Base-by-base conservation (phyloP, 345 rosid genomes). In the Pistacia integerrima region DNA sequence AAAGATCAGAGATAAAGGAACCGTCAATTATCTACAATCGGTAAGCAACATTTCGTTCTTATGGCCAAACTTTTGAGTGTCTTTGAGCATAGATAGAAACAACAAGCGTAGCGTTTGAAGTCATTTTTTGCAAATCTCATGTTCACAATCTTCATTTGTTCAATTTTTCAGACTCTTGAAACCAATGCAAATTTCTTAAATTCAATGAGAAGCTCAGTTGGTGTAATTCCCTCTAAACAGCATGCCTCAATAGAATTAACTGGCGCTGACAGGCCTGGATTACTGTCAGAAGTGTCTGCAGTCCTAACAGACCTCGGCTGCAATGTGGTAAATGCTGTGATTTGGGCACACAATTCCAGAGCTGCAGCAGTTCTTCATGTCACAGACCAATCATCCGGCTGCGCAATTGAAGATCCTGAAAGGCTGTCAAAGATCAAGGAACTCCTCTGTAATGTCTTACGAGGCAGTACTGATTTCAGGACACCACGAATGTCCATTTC, bases 341-440 rank as follows among this genome's bases (percentile, higher is more conserved):
- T 88, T 22, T 88, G 91, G 91, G 84, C 89, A 48, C 89, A 86
- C 55, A 88, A 88, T 49, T 80, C 69, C 25, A 77, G 85, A 77
- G 87, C 85, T 11, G 89, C 89, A 2, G 85, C 88, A 0, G 83
- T 88, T 55, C 73, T 86, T 51, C 79, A 78, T 22, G 78, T 84
- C 46, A 83, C 81, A 38, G 91, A 88, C 74, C 79, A 79, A 41
- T 58, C 77, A 38, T 82, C 84, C 5, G 75, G 83, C 4, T 55
- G n/a, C 5, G 80, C 87, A 14, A 80, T 88, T 28, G 66, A 81
- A 57, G 91, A 88, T 65, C 81, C 80, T 1, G 25, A 74, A 48
- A 79, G 80, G 20, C 81, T 86, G 2, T 72, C 74, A 7, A 68
- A 64, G 10, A 86, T 83, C 60, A 83, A 88, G 83, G 75, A 81